Evolutionary conservation across 2,329 filamentous ascomycete genomes (phyloP).

Genomic region (Scedosporium apiospermum): DNA sequence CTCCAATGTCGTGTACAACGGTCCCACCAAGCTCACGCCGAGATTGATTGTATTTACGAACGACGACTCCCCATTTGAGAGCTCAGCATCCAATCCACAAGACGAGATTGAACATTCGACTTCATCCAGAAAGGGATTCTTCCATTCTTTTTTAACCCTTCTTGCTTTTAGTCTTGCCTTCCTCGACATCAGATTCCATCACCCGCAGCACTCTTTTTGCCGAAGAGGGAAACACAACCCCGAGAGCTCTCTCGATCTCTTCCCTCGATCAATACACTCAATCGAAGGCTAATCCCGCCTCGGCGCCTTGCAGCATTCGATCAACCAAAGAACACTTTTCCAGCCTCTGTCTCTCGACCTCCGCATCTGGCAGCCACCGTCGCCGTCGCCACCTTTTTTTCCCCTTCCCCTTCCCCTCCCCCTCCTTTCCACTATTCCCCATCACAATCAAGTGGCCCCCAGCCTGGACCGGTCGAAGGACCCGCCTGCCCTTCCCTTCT

Average conservation of each 20-base stretch:
- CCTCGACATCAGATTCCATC: too few relatives aligned
- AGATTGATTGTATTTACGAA: background rate
- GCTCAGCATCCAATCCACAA: background rate
- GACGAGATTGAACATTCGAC: constrained; percentile 1
- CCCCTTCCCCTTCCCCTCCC: background rate
- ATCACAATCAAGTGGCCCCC: background rate
- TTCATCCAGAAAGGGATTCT: background rate
- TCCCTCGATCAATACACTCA: too few relatives aligned
- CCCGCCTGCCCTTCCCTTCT: background rate
- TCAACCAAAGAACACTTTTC: background rate
- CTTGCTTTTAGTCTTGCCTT: background rate
- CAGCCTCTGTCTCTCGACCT: background rate
- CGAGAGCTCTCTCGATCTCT: too few relatives aligned
- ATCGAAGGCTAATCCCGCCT: too few relatives aligned
- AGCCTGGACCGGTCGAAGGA: background rate
- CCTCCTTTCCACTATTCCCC: background rate
- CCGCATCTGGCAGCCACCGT: background rate
- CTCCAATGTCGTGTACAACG: background rate
- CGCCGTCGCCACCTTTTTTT: background rate
- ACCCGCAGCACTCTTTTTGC: too few relatives aligned
- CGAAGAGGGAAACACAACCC: too few relatives aligned
- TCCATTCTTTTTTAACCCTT: background rate
- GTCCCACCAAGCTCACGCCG: background rate
- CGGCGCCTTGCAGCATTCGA: too few relatives aligned
- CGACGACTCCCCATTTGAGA: background rate